These are phyloP conservation scores for Ceratopteris richardii DNA, from an alignment of 75 land plant species.

Conservation along the genomic window DNA sequence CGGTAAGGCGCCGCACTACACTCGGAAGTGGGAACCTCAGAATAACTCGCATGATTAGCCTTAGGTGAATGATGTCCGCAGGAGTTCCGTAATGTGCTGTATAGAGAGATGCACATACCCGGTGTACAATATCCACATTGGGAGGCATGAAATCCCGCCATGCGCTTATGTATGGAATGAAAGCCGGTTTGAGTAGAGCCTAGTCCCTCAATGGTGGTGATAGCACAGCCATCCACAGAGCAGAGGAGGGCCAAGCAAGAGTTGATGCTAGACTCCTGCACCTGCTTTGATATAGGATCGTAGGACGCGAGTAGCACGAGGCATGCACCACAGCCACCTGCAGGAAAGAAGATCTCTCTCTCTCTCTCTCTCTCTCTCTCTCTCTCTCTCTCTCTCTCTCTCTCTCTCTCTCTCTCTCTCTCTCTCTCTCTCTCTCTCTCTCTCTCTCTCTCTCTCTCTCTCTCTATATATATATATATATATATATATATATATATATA, in stretches of 20 bases:
- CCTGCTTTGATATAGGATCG: conserved; percentile 28
- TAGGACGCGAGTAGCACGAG: conserved; percentile 55
- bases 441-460: background rate
- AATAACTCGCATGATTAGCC: no score
- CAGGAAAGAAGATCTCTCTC: no score
- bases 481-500: no score
- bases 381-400: no score
- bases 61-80: background rate
- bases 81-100: conserved; percentile 46
- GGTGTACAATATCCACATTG: conserved; percentile 41
- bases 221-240: conserved; percentile 59
- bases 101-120: conserved; percentile 58
- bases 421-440: background rate
- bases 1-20: background rate
- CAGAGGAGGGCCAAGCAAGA: conserved; percentile 72
- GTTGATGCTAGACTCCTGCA: conserved; percentile 36
- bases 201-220: conserved; percentile 79
- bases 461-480: background rate
- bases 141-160: conserved; percentile 44
- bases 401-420: no score
- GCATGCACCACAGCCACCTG: conserved; percentile 88
- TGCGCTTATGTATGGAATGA: conserved; percentile 65
- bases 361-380: no score
- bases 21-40: no score
- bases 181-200: conserved; percentile 51